A percentile compares a stretch with the other conserved stretches of the same genome.
phyloP scores from a whole-genome alignment of 2,329 filamentous ascomycete genomes.

The Neonectria punicea region DNA sequence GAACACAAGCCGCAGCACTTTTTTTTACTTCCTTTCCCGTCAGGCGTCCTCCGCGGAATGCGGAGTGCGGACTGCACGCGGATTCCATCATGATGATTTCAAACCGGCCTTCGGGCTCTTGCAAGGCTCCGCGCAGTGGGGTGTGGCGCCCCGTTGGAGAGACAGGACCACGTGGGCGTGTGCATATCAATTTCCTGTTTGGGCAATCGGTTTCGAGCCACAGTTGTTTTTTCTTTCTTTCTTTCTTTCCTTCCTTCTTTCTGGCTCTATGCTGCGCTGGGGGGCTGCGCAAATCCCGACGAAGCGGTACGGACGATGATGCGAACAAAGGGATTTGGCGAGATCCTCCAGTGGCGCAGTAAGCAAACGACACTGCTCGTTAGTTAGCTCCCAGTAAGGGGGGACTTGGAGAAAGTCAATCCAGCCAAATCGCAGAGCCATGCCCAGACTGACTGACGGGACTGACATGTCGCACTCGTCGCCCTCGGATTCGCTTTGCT shows the following conservation, averaged over 20 bases:
- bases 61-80: slow-evolving; percentile 32
- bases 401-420: slow-evolving; percentile 2
- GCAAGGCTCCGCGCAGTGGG: slow-evolving; percentile 37
- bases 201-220: slow-evolving; percentile 19
- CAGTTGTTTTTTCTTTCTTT: too few species aligned
- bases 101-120: slow-evolving; percentile 45
- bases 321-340: background rate
- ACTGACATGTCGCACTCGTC: slow-evolving; percentile 5
- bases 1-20: background rate
- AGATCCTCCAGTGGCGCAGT: slow-evolving; percentile 11
- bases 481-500: slow-evolving; percentile 23
- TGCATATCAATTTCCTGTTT: slow-evolving; percentile 9
- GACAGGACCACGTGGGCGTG: slow-evolving; percentile 17
- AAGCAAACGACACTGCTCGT: slow-evolving; percentile 3
- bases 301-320: slow-evolving; percentile 7
- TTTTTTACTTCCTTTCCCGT: background rate
- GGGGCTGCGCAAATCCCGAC: slow-evolving; percentile 9
- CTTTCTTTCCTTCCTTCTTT: background rate
- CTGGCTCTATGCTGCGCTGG: background rate
- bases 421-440: background rate
- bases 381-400: slow-evolving; percentile 1
- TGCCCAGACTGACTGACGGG: background rate
- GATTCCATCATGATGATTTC: background rate
- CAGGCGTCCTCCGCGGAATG: slow-evolving; percentile 29
- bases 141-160: background rate